Base-by-base conservation (phyloP, 2,329 filamentous ascomycete species). In the Fusarium subglutinans region DNA sequence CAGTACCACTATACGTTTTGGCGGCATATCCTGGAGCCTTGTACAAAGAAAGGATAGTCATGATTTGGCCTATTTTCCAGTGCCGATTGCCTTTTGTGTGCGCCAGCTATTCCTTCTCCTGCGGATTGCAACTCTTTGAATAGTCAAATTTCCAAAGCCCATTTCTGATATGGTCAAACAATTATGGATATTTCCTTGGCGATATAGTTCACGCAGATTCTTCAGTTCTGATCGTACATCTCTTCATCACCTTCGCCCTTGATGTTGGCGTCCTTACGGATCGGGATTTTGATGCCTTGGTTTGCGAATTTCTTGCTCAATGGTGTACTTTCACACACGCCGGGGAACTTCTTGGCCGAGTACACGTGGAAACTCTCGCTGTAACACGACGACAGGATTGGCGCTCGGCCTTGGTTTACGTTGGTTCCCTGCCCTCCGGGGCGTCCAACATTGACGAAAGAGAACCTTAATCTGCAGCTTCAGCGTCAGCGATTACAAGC, bases 281-380 rank as follows among this genome's bases (percentile, higher is more conserved):
- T 98, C 0, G 96, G 96, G 30, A 98, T 98, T 83, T 98, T 98
- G 83, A 98, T 97, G 30, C 96, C 96, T 80, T 99, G 96, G 4
- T 90, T 88, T 8, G 96, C 96, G 84, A 99, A 98, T 70, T 91
- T 94, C 82, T 97, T 98, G 87, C 95, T 98, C 24, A 98, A 85
- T 8, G 91, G 84, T 1, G 96, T 99, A 82, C 93, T 97, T 81
- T 98, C 96, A 66, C 97, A 98, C 3, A 99, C 96, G 45, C 96
- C 96, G 0, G 96, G 96, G 82, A 99, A 99, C 80, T 98, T 98
- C 88, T 99, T 99, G 54, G 96, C 96, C 6, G 94, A 97, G 83
- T 93, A 98, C 37, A 99, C 96, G 61, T 94, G 94, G 86, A 99
- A 98, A 6, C 91, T 88, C 9, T 97, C 93, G 54, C 94, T 97